Evolutionary conservation across 2,329 filamentous ascomycete genomes (phyloP), one percentile per base, ranked within the genome.

Genomic region (Verticillium tricorpus): DNA sequence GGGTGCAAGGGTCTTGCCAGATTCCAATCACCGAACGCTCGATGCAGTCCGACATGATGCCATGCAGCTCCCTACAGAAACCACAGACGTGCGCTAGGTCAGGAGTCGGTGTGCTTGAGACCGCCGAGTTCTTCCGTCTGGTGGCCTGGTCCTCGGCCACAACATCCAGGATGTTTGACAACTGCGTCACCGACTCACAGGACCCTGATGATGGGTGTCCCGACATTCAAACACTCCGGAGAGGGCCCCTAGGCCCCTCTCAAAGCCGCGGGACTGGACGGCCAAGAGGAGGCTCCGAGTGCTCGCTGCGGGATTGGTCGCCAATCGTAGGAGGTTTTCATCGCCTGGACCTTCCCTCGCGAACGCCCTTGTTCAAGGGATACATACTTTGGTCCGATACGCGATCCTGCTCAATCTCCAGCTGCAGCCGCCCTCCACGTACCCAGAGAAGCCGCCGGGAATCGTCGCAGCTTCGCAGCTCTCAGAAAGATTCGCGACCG

Each of bases 361-460:
- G 8, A 15, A 11, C 15, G 17, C 25, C 28, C 28, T 28, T 28
- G 28, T 28, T 28, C 5, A 28, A 28, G 28, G 4, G 28, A 6
- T 28, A 28, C 35, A 25, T 34, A 1, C 45, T 35, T 25, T 28
- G 28, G 4, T 28, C 28, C 28, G 57, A 25, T 14, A 28, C 34
- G 17, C 50, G 19, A 25, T n/a, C 40, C 34, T 56, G 71, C 72
- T 63, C 58, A 5, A 63, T 54, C 56, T 61, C 61, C 14, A 63
- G 58, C 25, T 32, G 2, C 57, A 35, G 3, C 32, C 57, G 15
- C 14, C 58, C 15, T 57, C 37, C 5, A 50, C 28, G 5, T 1
- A 31, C 11, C 25, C 9, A 22, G 19, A 52, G 57, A 9, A 52
- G 9, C 11, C 11, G n/a, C 45, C 8, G 11, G 45, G 45, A 52